phyloP scores from a whole-genome alignment of 257 asterid genomes.

The Solanum infundibuliforme region DNA sequence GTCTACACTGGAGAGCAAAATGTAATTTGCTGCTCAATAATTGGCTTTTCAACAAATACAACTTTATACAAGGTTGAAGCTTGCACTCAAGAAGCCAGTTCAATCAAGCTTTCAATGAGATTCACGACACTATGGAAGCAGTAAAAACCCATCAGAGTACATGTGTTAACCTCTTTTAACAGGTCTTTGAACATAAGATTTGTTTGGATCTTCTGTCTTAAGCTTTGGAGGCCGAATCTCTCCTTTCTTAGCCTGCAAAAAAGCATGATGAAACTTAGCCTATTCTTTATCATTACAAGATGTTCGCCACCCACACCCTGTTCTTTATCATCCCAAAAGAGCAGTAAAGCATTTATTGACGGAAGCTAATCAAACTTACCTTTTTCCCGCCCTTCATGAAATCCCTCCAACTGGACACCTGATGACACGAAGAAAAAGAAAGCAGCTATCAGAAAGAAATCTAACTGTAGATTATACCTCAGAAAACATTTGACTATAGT shows the following conservation, averaged over 20 bases:
- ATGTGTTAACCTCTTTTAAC: constrained; percentile 47
- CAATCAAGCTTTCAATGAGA: background rate
- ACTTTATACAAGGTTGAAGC: constrained; percentile 3
- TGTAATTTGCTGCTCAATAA: background rate
- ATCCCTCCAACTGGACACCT: constrained; percentile 99
- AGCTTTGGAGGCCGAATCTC: constrained; percentile 97
- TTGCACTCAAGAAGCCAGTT: constrained; percentile 4
- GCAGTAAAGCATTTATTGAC: background rate
- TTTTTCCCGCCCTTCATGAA: constrained; percentile 97
- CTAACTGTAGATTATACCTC: background rate
- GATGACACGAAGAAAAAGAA: background rate
- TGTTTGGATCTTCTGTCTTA: constrained; percentile 98
- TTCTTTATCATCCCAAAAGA: background rate
- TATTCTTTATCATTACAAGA: background rate
- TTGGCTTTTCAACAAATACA: background rate
- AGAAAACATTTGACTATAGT: background rate
- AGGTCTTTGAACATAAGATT: constrained; percentile 93
- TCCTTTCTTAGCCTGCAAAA: constrained; percentile 72
- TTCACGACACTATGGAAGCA: background rate
- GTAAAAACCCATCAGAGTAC: background rate
- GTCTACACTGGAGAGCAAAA: background rate
- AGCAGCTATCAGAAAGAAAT: background rate
- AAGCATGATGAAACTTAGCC: background rate
- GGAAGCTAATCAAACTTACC: constrained; percentile 24
- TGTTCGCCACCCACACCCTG: background rate